Conservation (phyloP, 371 early-diverging fungal species). For the Mortierella sp. region DNA sequence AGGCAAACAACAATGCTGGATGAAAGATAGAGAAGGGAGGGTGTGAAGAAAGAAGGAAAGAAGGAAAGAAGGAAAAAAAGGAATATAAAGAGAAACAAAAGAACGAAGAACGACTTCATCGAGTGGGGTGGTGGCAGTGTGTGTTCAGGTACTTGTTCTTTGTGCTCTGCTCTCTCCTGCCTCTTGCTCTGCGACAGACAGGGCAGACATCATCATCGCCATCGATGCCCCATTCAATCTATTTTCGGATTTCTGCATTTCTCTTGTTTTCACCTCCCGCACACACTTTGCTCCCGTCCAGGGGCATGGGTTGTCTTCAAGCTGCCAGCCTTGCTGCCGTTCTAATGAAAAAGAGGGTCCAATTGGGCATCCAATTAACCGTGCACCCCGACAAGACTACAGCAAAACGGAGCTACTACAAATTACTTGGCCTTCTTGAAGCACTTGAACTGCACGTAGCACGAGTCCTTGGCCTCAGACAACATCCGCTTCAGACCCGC, state of each 20-base stretch:
- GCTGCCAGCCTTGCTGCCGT: too few relatives aligned
- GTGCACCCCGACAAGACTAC: background rate
- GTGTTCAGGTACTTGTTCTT: background rate
- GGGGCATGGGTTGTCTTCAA: background rate
- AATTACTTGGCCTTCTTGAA: constrained; percentile 70
- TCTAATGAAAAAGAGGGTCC: background rate
- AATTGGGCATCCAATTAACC: background rate
- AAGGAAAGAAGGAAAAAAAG: background rate
- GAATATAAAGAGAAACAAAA: background rate
- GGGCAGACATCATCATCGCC: background rate
- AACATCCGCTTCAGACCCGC: constrained; percentile 75
- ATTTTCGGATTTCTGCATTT: background rate
- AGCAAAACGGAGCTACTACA: background rate
- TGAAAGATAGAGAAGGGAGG: background rate
- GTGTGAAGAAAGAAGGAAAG: background rate
- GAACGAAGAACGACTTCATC: too few relatives aligned
- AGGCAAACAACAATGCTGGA: constrained; percentile 11
- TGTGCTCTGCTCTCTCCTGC: background rate
- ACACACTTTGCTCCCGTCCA: background rate
- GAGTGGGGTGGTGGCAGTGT: constrained; percentile 2
- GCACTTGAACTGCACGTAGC: constrained; percentile 83
- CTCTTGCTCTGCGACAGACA: background rate
- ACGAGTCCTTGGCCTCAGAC: constrained; percentile 74
- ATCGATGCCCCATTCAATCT: background rate
- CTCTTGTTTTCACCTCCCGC: background rate